Evolutionary conservation across 352 stramenopile species (phyloP).

Genomic region (Globisporangium camurandrum): DNA sequence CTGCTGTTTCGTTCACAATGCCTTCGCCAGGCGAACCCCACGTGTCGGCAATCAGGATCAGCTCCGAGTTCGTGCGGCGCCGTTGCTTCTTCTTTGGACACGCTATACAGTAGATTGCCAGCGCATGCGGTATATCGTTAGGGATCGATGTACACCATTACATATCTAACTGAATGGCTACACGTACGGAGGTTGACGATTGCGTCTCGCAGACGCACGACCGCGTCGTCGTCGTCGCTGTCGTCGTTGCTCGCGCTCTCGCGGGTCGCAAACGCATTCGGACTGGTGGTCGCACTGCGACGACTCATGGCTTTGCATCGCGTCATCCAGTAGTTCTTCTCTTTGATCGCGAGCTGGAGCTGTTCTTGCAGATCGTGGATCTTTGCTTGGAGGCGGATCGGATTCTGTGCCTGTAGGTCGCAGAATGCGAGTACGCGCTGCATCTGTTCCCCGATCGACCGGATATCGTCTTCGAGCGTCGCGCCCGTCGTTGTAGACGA

Average conservation of each 20-base stretch:
- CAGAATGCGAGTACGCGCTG: slow-evolving; percentile 76
- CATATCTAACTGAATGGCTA: neutral
- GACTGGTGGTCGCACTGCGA: neutral
- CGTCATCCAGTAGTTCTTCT: slow-evolving; percentile 90
- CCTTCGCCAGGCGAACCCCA: slow-evolving; percentile 60
- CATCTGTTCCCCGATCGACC: slow-evolving; percentile 73
- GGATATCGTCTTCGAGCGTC: slow-evolving; percentile 70
- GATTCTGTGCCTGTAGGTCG: slow-evolving; percentile 62
- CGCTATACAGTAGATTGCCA: slow-evolving; percentile 13
- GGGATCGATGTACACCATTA: neutral
- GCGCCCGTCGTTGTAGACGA: slow-evolving; percentile 38
- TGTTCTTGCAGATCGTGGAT: slow-evolving; percentile 76
- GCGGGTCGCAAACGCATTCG: slow-evolving; percentile 7
- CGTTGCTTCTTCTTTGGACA: slow-evolving; percentile 45
- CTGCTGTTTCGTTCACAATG: slow-evolving; percentile 65
- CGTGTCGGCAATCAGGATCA: slow-evolving; percentile 76
- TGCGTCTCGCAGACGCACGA: neutral
- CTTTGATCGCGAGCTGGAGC: slow-evolving; percentile 57
- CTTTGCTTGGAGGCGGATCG: slow-evolving; percentile 64
- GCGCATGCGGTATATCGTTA: neutral
- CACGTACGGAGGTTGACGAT: too few relatives aligned
- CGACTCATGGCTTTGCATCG: slow-evolving; percentile 56
- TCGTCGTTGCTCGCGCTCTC: slow-evolving; percentile 18
- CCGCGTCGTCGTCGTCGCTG: neutral
- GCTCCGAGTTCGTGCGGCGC: slow-evolving; percentile 77